A percentile compares a stretch with the other conserved stretches of the same genome.
phyloP scores from a whole-genome alignment of 2,329 filamentous ascomycete genomes.

The Fusarium graminum region DNA sequence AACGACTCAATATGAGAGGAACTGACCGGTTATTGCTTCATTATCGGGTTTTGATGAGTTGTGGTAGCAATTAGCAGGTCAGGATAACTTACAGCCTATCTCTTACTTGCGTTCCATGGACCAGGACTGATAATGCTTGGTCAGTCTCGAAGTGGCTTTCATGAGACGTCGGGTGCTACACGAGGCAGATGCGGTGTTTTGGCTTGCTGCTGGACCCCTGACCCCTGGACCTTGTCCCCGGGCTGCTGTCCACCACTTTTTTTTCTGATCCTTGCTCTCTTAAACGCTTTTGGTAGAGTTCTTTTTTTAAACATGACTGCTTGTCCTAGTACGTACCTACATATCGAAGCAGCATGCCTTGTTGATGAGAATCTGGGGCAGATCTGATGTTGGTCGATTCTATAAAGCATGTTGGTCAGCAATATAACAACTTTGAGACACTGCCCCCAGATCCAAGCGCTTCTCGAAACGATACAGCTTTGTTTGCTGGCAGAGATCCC shows the following conservation, averaged over 20 bases:
- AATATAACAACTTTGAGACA: slow-evolving; percentile 19
- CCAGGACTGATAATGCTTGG: slow-evolving; percentile 1
- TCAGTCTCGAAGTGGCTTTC: neutral
- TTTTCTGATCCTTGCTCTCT: slow-evolving; percentile 18
- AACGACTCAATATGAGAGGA: slow-evolving; percentile 28
- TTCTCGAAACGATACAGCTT: slow-evolving; percentile 34
- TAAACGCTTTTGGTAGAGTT: slow-evolving; percentile 21
- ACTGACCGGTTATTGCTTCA: slow-evolving; percentile 8
- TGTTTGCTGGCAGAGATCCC: slow-evolving; percentile 11
- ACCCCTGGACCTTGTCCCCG: slow-evolving; percentile 15
- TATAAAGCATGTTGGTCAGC: slow-evolving; percentile 23
- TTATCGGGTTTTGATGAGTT: slow-evolving; percentile 22
- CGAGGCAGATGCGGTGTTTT: slow-evolving; percentile 41
- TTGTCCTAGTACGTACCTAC: slow-evolving; percentile 11
- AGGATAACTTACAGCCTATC: neutral
- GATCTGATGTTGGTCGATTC: slow-evolving; percentile 34
- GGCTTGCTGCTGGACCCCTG: slow-evolving; percentile 28
- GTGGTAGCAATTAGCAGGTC: neutral
- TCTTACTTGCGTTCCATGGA: neutral
- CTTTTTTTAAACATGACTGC: slow-evolving; percentile 38
- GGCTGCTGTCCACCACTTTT: slow-evolving; percentile 27
- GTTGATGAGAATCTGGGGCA: slow-evolving; percentile 28
- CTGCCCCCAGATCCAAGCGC: slow-evolving; percentile 32
- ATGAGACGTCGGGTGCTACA: slow-evolving; percentile 34
- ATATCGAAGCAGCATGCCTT: slow-evolving; percentile 19